phyloP scores from a whole-genome alignment of 768 basidiomycete genomes.

The Exidia glandulosa region DNA sequence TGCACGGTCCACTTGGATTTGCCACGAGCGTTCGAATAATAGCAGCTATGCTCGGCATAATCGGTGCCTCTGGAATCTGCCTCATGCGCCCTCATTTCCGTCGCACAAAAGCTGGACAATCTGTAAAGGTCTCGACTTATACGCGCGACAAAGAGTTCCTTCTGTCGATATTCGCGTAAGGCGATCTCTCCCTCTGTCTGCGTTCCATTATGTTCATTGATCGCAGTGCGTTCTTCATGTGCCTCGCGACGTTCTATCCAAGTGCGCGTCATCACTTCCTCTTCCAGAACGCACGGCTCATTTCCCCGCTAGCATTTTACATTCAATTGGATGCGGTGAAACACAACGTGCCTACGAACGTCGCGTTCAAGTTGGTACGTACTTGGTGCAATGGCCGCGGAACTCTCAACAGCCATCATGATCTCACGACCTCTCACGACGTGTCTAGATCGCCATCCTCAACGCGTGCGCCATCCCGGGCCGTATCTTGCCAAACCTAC shows the following conservation, averaged over 20 bases:
- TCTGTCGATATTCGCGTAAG: too few relatives aligned
- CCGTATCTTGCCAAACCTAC: constrained; percentile 33
- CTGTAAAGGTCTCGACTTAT: too few relatives aligned
- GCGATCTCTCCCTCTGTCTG: too few relatives aligned
- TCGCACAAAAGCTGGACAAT: too few relatives aligned
- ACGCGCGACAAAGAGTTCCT: too few relatives aligned
- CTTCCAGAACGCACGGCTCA: not conserved
- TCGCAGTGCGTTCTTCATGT: too few relatives aligned
- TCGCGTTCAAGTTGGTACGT: constrained; percentile 46
- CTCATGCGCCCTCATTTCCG: constrained; percentile 27
- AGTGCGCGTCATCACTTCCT: not conserved
- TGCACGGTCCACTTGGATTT: constrained; percentile 26
- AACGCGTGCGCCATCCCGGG: constrained; percentile 43
- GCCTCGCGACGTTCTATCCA: not conserved
- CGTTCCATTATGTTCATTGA: too few relatives aligned
- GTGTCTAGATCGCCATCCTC: constrained; percentile 34
- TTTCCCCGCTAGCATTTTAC: constrained; percentile 44
- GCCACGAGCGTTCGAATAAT: constrained; percentile 35
- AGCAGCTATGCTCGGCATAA: constrained; percentile 29
- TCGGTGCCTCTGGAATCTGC: constrained; percentile 28
- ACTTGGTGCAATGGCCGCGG: not conserved
- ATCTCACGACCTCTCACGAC: not conserved
- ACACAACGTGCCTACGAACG: constrained; percentile 30
- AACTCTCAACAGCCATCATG: not conserved
- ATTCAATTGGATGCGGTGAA: constrained; percentile 41